A percentile compares a stretch with the other conserved stretches of the same genome.
Evolutionary conservation across 768 basidiomycete species (phyloP).

Genomic region (Boletus bicolor): DNA sequence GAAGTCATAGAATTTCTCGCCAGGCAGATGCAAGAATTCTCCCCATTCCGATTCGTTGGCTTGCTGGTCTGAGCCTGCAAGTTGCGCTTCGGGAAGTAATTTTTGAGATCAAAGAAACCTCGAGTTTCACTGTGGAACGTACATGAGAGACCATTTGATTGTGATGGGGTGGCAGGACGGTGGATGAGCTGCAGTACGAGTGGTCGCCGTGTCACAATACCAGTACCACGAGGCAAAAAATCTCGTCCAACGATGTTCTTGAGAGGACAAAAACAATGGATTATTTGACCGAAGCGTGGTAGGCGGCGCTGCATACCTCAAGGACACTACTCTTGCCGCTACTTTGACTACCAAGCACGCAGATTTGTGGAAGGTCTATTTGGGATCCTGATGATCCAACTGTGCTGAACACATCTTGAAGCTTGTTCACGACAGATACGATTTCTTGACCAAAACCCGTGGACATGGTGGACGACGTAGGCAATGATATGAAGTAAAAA

Average conservation of each 20-base stretch:
- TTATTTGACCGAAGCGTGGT: background rate
- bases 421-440: slow-evolving; percentile 79
- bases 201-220: slow-evolving; percentile 97
- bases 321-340: slow-evolving; percentile 92
- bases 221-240: slow-evolving; percentile 97
- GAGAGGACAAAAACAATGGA: slow-evolving; percentile 8
- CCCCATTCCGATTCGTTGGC: slow-evolving; percentile 98
- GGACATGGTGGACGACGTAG: slow-evolving; percentile 35
- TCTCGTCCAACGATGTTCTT: slow-evolving; percentile 98
- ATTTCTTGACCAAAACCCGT: slow-evolving; percentile 78
- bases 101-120: background rate
- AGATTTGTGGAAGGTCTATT: slow-evolving; percentile 91
- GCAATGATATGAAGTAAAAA: slow-evolving; percentile 14
- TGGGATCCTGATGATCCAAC: slow-evolving; percentile 73
- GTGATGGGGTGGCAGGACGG: slow-evolving; percentile 53
- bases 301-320: slow-evolving; percentile 51
- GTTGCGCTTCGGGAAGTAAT: slow-evolving; percentile 18
- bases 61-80: slow-evolving; percentile 57
- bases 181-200: slow-evolving; percentile 96
- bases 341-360: slow-evolving; percentile 87
- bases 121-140: slow-evolving; percentile 21
- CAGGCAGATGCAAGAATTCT: slow-evolving; percentile 94
- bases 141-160: slow-evolving; percentile 45
- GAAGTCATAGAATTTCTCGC: slow-evolving; percentile 98
- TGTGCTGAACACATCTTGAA: slow-evolving; percentile 86